Conservation (phyloP, 345 rosid species). For the Lagerstroemia speciosa region DNA sequence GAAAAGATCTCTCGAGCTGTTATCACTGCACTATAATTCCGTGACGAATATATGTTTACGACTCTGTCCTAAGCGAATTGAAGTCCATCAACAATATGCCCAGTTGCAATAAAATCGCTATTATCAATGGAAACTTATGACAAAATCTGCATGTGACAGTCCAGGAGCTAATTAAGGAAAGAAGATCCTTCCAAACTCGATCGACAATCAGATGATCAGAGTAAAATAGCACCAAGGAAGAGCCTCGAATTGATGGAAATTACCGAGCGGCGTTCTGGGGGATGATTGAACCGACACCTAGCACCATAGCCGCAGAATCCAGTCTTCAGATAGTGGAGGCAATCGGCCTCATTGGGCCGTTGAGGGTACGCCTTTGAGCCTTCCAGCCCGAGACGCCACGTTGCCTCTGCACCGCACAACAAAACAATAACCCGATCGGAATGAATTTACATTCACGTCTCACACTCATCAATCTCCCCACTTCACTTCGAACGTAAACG, state of each 20-base stretch:
- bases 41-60: not conserved
- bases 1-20: not conserved
- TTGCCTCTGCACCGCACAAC: slow-evolving; percentile 38
- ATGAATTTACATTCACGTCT: slow-evolving; percentile 8
- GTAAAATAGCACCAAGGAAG: not conserved
- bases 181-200: not conserved
- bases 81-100: not conserved
- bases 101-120: not conserved
- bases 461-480: slow-evolving; percentile 2
- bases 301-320: slow-evolving; percentile 80
- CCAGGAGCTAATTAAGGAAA: not conserved
- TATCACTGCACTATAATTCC: not conserved
- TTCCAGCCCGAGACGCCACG: slow-evolving; percentile 56
- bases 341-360: slow-evolving; percentile 65
- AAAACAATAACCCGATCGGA: slow-evolving; percentile 2
- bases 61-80: not conserved
- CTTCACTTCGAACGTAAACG: not conserved
- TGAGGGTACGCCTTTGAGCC: slow-evolving; percentile 55
- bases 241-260: slow-evolving; percentile 5
- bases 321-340: slow-evolving; percentile 67
- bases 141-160: not conserved
- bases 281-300: slow-evolving; percentile 94
- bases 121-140: not conserved
- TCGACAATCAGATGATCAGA: not conserved
- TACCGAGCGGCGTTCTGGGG: slow-evolving; percentile 79